Evolutionary conservation across 1,284 basidiomycete species (phyloP).

Genomic region (Tilletia indica): DNA sequence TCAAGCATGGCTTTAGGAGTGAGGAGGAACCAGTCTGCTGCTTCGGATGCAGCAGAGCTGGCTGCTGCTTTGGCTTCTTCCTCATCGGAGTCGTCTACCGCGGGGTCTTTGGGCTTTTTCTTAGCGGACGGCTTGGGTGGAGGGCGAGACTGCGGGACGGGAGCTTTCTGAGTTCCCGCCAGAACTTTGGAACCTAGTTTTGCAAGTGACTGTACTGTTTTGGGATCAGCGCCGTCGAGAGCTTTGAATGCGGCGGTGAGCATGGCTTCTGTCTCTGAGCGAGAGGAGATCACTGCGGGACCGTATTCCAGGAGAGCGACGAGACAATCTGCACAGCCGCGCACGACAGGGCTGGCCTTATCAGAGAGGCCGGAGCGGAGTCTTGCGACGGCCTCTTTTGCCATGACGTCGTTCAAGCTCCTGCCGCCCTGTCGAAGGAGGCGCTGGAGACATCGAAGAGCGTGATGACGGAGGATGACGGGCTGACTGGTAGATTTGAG

Average conservation of each 20-base stretch:
- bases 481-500: slow-evolving; percentile 34
- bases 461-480: slow-evolving; percentile 78
- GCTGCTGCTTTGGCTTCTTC: slow-evolving; percentile 64
- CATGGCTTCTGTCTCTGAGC: slow-evolving; percentile 73
- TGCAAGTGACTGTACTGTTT: slow-evolving; percentile 75
- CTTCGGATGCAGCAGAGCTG: slow-evolving; percentile 61
- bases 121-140: slow-evolving; percentile 57
- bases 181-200: slow-evolving; percentile 79
- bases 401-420: slow-evolving; percentile 73
- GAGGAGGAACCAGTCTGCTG: slow-evolving; percentile 71
- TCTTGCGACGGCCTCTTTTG: slow-evolving; percentile 82
- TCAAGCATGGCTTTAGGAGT: slow-evolving; percentile 77
- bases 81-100: slow-evolving; percentile 62
- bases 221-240: slow-evolving; percentile 74
- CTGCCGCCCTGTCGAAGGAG: slow-evolving; percentile 74
- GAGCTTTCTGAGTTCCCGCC: slow-evolving; percentile 76
- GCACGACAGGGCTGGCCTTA: slow-evolving; percentile 80
- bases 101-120: slow-evolving; percentile 60
- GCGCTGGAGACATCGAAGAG: slow-evolving; percentile 74
- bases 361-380: slow-evolving; percentile 75
- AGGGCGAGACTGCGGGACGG: slow-evolving; percentile 57
- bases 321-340: slow-evolving; percentile 70
- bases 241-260: slow-evolving; percentile 70
- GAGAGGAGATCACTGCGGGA: slow-evolving; percentile 56
- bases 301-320: slow-evolving; percentile 46